Conservation (phyloP, 768 basidiomycete species). For the Tephrocybe sp. region DNA sequence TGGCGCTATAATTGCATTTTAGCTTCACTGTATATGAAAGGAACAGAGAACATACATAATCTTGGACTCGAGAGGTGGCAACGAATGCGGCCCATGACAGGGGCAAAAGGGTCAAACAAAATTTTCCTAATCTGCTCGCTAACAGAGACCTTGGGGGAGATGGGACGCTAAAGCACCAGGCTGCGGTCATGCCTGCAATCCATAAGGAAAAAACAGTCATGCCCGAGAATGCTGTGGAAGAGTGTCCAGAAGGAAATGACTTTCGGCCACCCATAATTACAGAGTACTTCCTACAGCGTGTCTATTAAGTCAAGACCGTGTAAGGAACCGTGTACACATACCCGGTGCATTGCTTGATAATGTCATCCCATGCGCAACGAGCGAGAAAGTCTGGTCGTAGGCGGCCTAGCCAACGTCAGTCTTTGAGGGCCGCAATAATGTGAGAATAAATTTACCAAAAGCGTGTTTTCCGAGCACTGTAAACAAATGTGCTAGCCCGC, state of each 20-base stretch:
- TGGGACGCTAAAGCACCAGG: conserved; percentile 50
- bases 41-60: conserved; percentile 51
- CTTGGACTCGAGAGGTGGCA: conserved; percentile 61
- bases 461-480: conserved; percentile 57
- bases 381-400: conserved; percentile 68
- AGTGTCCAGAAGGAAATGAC: conserved; percentile 73
- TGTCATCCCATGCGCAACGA: conserved; percentile 61
- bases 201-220: conserved; percentile 65
- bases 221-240: conserved; percentile 63
- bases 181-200: conserved; percentile 64
- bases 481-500: conserved; percentile 46
- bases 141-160: conserved; percentile 33
- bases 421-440: conserved; percentile 1
- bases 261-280: conserved; percentile 49
- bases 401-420: conserved; percentile 33
- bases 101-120: conserved; percentile 52
- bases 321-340: conserved; percentile 21
- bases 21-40: not conserved
- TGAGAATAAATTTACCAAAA: conserved; percentile 49
- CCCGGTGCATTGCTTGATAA: conserved; percentile 55
- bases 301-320: conserved; percentile 1
- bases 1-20: conserved; percentile 44
- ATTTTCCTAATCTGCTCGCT: conserved; percentile 46
- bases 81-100: conserved; percentile 60
- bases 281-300: conserved; percentile 29